Conservation (phyloP, 2,329 filamentous ascomycete species). For the Fusarium sambucinum region DNA sequence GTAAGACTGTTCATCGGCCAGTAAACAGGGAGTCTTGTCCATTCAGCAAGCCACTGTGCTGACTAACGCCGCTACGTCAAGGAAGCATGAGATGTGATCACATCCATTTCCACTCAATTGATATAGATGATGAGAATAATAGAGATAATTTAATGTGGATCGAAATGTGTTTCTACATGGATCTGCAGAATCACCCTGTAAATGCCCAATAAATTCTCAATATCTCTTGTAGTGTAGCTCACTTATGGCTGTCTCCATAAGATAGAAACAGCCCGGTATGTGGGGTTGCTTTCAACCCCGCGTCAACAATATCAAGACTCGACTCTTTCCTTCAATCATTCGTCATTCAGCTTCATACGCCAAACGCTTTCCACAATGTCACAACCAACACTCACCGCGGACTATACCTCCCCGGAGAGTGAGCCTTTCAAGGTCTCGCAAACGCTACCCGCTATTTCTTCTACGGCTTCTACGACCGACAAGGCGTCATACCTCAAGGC, state of each 20-base stretch:
- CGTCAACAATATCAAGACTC: constrained; percentile 24
- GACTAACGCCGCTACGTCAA: constrained; percentile 16
- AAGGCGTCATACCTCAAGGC: constrained; percentile 70
- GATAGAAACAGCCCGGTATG: background rate
- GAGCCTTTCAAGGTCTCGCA: constrained; percentile 60
- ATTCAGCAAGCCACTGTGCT: constrained; percentile 20
- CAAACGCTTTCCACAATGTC: constrained; percentile 25
- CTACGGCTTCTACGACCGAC: constrained; percentile 56
- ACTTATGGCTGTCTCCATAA: constrained; percentile 11
- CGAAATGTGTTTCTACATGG: background rate
- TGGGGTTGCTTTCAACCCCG: constrained; percentile 42
- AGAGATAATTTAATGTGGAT: background rate
- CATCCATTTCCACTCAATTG: background rate
- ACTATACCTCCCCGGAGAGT: constrained; percentile 66
- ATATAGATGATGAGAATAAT: background rate
- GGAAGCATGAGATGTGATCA: background rate
- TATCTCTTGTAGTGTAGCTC: background rate
- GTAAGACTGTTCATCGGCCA: background rate
- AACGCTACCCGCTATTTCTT: constrained; percentile 52
- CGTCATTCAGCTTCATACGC: background rate
- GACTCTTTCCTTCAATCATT: constrained; percentile 1
- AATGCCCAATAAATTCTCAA: background rate
- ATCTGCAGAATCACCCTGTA: background rate
- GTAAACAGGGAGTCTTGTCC: background rate
- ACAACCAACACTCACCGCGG: constrained; percentile 53